These are phyloP conservation scores for Chlamydomonas sp. DNA, from an alignment of 139 green algal genomes.

Conservation along the genomic window DNA sequence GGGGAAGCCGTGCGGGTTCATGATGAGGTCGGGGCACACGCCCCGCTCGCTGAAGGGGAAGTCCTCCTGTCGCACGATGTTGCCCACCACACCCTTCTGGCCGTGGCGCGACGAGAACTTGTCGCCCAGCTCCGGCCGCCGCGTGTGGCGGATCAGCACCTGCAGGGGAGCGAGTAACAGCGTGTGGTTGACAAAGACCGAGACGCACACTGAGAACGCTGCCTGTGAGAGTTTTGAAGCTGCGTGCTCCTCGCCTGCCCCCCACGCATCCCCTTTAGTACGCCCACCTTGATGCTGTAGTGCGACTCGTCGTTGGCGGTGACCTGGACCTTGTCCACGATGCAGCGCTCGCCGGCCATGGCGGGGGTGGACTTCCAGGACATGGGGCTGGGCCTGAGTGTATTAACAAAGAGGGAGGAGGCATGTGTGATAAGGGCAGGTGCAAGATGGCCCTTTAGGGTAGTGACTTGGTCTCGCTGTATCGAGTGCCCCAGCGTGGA, in stretches of 20 bases:
- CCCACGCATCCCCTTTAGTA: not conserved
- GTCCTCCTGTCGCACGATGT: conserved; percentile 92
- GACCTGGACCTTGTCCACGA: conserved; percentile 96
- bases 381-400: conserved; percentile 62
- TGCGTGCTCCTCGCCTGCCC: too few relatives aligned
- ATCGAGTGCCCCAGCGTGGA: too few relatives aligned
- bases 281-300: conserved; percentile 84
- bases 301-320: conserved; percentile 95
- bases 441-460: not conserved
- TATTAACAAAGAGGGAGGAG: not conserved
- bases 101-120: conserved; percentile 96
- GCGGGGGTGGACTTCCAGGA: conserved; percentile 76
- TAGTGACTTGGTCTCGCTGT: too few relatives aligned
- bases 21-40: conserved; percentile 96
- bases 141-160: conserved; percentile 87
- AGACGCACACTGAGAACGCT: not conserved
- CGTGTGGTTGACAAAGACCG: not conserved
- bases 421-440: not conserved
- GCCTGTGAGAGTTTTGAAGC: not conserved
- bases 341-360: conserved; percentile 73
- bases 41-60: conserved; percentile 93
- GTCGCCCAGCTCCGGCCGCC: conserved; percentile 95
- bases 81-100: conserved; percentile 96
- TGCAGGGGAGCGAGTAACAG: not conserved
- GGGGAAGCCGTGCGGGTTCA: conserved; percentile 99